phyloP scores from a whole-genome alignment of 2,329 filamentous ascomycete species.

The Fusarium burgessii region DNA sequence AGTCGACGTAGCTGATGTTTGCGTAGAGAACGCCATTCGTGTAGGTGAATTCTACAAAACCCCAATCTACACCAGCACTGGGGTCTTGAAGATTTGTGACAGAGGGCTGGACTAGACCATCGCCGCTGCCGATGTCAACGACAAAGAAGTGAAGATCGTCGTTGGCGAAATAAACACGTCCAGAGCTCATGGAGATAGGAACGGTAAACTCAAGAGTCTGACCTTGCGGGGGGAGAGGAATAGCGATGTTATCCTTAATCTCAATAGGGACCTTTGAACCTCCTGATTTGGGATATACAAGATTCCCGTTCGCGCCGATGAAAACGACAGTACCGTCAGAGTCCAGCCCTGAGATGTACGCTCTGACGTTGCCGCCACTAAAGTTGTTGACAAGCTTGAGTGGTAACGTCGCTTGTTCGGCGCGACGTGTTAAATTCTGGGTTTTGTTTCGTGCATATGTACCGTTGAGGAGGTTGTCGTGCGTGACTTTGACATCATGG shows the following conservation, averaged over 20 bases:
- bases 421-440: neutral
- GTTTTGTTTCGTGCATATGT: conserved; percentile 45
- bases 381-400: conserved; percentile 60
- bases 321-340: conserved; percentile 56
- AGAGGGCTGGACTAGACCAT: conserved; percentile 62
- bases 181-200: conserved; percentile 56
- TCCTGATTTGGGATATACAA: conserved; percentile 57
- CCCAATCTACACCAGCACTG: conserved; percentile 59
- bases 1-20: conserved; percentile 65
- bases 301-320: conserved; percentile 54
- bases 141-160: conserved; percentile 58
- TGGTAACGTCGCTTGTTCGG: conserved; percentile 36
- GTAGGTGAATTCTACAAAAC: conserved; percentile 63
- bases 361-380: conserved; percentile 53
- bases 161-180: conserved; percentile 60
- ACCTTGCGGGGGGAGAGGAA: conserved; percentile 55
- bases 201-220: conserved; percentile 54
- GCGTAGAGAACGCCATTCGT: conserved; percentile 56
- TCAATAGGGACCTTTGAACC: conserved; percentile 51
- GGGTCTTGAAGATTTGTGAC: conserved; percentile 58
- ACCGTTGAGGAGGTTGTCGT: conserved; percentile 56
- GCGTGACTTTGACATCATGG: conserved; percentile 52
- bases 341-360: conserved; percentile 61
- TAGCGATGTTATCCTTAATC: conserved; percentile 56
- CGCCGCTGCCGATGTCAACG: conserved; percentile 48